These are phyloP conservation scores for Ceratocystis harringtonii DNA, from an alignment of 2,329 filamentous ascomycete genomes.

Conservation along the genomic window DNA sequence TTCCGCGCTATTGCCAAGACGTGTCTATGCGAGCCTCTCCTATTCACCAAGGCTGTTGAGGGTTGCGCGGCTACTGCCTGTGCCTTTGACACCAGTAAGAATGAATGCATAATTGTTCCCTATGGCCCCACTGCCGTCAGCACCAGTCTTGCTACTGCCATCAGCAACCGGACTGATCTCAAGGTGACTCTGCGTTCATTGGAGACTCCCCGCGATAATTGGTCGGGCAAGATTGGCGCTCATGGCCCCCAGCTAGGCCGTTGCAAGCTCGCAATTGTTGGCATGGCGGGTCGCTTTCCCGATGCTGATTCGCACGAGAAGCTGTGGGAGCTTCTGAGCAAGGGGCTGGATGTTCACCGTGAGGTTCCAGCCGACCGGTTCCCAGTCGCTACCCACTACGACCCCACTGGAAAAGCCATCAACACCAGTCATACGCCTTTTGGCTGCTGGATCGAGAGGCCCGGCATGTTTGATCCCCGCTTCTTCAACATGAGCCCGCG, in stretches of 20 bases:
- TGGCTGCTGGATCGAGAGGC: conserved; percentile 55
- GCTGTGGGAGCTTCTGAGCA: conserved; percentile 50
- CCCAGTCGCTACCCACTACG: conserved; percentile 50
- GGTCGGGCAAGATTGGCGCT: conserved; percentile 29
- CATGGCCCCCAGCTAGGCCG: conserved; percentile 31
- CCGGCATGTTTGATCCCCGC: conserved; percentile 56
- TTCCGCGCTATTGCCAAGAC: conserved; percentile 32
- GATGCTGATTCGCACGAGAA: conserved; percentile 28
- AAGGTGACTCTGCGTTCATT: conserved; percentile 29
- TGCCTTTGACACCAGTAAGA: conserved; percentile 24
- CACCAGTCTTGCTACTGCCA: conserved; percentile 30
- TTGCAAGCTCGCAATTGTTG: conserved; percentile 71
- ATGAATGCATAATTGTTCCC: conserved; percentile 33
- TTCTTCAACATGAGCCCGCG: conserved; percentile 78
- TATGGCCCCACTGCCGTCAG: conserved; percentile 37
- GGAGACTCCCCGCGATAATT: conserved; percentile 25
- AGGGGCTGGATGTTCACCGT: conserved; percentile 51
- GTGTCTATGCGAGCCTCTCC: conserved; percentile 35
- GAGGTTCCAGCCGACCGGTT: conserved; percentile 52
- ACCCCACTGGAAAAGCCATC: conserved; percentile 50
- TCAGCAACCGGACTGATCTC: conserved; percentile 30
- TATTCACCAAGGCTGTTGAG: conserved; percentile 34
- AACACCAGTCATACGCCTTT: conserved; percentile 56
- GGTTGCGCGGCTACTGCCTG: conserved; percentile 32
- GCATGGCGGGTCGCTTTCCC: conserved; percentile 35